phyloP scores from a whole-genome alignment of 2,329 filamentous ascomycete species.

The Amauroascus verrucosus region DNA sequence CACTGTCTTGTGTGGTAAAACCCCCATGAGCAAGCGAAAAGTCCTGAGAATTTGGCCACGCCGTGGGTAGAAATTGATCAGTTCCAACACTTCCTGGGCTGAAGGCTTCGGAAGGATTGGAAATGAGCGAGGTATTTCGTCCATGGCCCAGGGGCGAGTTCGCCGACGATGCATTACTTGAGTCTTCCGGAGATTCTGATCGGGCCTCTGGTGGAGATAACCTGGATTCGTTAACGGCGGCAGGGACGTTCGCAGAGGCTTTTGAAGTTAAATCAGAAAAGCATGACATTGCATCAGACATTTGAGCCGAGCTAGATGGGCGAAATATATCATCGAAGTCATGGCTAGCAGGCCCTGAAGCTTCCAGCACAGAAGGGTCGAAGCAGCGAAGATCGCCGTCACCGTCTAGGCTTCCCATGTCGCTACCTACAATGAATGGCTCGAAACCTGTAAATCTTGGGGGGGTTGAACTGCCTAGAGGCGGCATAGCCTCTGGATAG shows the following conservation, averaged over 20 bases:
- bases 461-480: constrained; percentile 27
- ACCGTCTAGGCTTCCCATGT: constrained; percentile 34
- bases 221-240: constrained; percentile 20
- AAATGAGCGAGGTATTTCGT: constrained; percentile 34
- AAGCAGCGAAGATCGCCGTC: constrained; percentile 37
- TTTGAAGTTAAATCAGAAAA: constrained; percentile 13
- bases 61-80: constrained; percentile 27
- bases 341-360: constrained; percentile 18
- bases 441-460: constrained; percentile 31
- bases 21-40: constrained; percentile 30
- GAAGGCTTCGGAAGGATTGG: constrained; percentile 32
- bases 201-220: constrained; percentile 31
- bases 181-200: constrained; percentile 38
- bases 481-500: constrained; percentile 26
- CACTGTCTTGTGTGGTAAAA: constrained; percentile 32
- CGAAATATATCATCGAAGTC: constrained; percentile 16
- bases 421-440: constrained; percentile 35
- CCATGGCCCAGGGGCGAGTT: constrained; percentile 34
- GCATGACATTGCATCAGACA: constrained; percentile 13
- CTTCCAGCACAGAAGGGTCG: constrained; percentile 22
- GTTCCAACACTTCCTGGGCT: constrained; percentile 12
- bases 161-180: constrained; percentile 35
- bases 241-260: constrained; percentile 2
- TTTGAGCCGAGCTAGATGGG: constrained; percentile 10
- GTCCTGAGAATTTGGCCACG: constrained; percentile 31